Base-by-base conservation (phyloP, 2,329 filamentous ascomycete genomes). In the Zasmidium angulare region DNA sequence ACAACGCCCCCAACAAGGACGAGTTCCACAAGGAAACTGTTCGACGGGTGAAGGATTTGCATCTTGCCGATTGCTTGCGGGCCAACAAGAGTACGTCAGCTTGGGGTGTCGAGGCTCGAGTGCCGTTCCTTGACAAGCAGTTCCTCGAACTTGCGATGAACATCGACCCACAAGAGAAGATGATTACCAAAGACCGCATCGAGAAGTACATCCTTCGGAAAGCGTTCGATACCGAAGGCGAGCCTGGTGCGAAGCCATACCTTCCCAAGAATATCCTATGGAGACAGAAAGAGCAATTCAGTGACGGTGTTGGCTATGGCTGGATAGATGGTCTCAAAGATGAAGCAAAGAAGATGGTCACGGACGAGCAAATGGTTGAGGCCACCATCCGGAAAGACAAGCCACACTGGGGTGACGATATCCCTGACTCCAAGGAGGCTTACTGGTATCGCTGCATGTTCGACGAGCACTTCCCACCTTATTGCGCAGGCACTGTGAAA, bases 391-490 rank as follows among this genome's bases (percentile, higher is more conserved):
- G 93, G 84, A 93, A 96, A 85, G 93, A 95, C 65, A 97, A 96
- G 84, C 86, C 91, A 12, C 91, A 97, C 77, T 99, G 96, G 96
- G 93, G 92, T 53, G 79, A 80, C 71, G 96, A 99, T 73, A 86
- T 96, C 63, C 96, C 95, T 10, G 93, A 97, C 73, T 93, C 89
- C 72, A 99, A 99, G 85, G 95, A 99, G 80, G 95, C 92, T 79
- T 96, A 96, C 84, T 99, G 95, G 95, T 99, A 99, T 81, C 89
- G 95, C 71, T 84, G 81, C 75, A 98, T 99, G 93, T 99, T 98
- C 75, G 95, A 99, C 76, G 93, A 99, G 84, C 93, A 96, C 78
- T 99, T 98, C 85, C 95, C 95, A 50, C 84, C 88, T 58, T 88
- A 88, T 72, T 98, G 93, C 75, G 96, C 95, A 9, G 88, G 86